phyloP scores from a whole-genome alignment of 176 grass and related monocot genomes.

The Aegilops speltoides region DNA sequence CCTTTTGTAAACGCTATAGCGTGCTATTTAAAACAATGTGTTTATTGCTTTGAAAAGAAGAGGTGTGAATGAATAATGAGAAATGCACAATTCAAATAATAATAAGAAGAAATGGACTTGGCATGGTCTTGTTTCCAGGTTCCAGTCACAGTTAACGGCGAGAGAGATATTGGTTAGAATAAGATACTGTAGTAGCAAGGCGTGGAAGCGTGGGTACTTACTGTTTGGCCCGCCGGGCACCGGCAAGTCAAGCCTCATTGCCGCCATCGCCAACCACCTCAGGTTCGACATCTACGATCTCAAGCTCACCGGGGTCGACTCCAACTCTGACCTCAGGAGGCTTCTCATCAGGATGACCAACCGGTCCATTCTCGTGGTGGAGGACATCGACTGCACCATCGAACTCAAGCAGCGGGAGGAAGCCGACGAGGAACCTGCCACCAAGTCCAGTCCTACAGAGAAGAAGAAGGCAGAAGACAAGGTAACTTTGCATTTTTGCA shows the following conservation, averaged over 20 bases:
- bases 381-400: conserved; percentile 77
- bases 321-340: conserved; percentile 53
- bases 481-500: no score
- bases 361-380: conserved; percentile 77
- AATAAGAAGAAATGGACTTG: no score
- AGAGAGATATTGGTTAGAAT: no score
- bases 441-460: no score
- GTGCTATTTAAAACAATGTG: no score
- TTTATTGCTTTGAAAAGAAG: no score
- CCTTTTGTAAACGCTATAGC: no score
- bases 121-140: no score
- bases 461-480: no score
- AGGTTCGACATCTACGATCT: conserved; percentile 81
- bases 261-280: conserved; percentile 82
- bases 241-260: conserved; percentile 92
- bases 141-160: no score
- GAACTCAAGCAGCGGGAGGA: conserved; percentile 52
- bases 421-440: not conserved
- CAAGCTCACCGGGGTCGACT: conserved; percentile 59
- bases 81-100: no score
- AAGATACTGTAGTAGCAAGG: conserved; percentile 31
- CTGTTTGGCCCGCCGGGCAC: conserved; percentile 83
- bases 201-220: conserved; percentile 92
- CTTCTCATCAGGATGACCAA: conserved; percentile 59
- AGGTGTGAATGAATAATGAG: no score